Evolutionary conservation across 2,329 filamentous ascomycete species (phyloP), one percentile per base, ranked within the genome.

Genomic region (Neonectria magnoliae): DNA sequence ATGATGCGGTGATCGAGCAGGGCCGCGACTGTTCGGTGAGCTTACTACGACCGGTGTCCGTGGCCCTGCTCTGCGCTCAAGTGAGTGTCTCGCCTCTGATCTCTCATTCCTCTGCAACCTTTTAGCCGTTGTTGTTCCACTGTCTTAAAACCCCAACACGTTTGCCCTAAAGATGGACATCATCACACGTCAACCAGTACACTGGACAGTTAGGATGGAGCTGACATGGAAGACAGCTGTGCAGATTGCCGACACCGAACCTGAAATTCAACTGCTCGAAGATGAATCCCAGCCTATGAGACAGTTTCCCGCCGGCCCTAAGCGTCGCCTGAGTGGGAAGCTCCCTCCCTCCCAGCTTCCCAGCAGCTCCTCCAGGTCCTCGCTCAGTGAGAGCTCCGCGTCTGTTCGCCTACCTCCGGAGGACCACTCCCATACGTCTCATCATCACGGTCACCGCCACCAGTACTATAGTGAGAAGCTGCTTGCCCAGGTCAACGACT

Each of bases 401-500:
- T 62, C 71, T 22, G 53, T 72, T 51, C 73, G 73, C 3, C 67
- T 73, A 5, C 67, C 67, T 6, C n/a, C n/a, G 7, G 77, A 80
- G 16, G 77, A 80, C 9, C 50, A 70, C 6, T 25, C 65, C 9
- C 63, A 68, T n/a, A 60, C 67, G 8, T 60, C 72, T 31, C 71
- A 65, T 27, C 76, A 77, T 10, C 73, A 77, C 11, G 68, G 73
- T 14, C 75, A 78, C 62, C 76, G 74, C 18, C 76, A 77, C 31
- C 77, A 78, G 58, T 80, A 83, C 60, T 78, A 82, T 54, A 83
- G 83, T 57, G 83, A 89, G 70, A 87, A 84, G 68, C 79, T 97
- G 8, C 80, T 96, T 29, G 85, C 89, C 20, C 93, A 97, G 75
- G 89, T 98, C 14, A 85, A 88, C 27, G 89, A 93, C 69, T 98